Evolutionary conservation across 306 rosid species (phyloP), one percentile per base, ranked within the genome.

Genomic region (Acacia confusa): DNA sequence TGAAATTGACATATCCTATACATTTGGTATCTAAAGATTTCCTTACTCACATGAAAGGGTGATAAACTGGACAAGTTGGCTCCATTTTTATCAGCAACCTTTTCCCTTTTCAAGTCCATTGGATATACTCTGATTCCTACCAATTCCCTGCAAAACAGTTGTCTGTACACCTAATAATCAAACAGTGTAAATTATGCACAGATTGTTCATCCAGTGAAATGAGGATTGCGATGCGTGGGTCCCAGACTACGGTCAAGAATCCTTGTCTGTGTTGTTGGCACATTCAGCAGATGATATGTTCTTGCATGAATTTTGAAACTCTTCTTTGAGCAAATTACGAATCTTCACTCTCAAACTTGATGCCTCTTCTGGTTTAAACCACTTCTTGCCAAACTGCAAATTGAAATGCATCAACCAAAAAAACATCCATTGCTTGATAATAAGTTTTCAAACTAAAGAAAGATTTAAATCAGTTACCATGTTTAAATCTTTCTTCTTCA

Each of bases 361-460:
- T 53, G 99, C 99, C 79, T 92, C 97, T 79, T 88, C 88, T 20
- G 98, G 91, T 88, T 82, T 91, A 86, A 95, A 95, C 99, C 99
- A 95, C 85, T 74, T 85, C 86, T 67, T 89, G 70, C 95, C 89
- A 79, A 95, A 93, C 99, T 95, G 93, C 55, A 78, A 77, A 82
- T 77, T 58, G 53, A 50, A 79, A 50, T 41, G 74, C 71, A 36
- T 50, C 50, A 43, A 73, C 76, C 70, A 66, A 77, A 14, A 36
- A 57, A 75, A 74, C 78, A 58, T 13, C 47, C 25, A 44, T 28
- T 70, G 22, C 22, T 75, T 43, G 61, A 53, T 20, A 50, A 84
- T 34, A 12, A 75, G 40, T 20, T n/a, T n/a, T 70, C 55, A 77
- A 53, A 43, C 72, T 15, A 15, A 30, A 15, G 57, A 74, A 74